A percentile compares a stretch with the other conserved stretches of the same genome.
Conservation (phyloP, 345 rosid genomes). For the Lenwebbia sp. region DNA sequence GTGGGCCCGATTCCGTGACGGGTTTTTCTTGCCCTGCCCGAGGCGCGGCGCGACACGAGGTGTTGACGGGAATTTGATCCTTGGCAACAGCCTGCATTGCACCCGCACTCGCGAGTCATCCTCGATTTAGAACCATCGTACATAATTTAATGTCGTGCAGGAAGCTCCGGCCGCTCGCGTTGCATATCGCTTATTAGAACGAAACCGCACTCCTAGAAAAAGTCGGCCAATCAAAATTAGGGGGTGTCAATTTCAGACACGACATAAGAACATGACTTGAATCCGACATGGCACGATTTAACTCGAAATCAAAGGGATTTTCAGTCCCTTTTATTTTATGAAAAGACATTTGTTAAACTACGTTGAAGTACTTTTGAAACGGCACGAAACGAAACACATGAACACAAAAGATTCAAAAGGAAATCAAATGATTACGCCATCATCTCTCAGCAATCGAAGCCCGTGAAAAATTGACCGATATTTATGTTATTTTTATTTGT, state of each 20-base stretch:
- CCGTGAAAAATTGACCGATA: background rate
- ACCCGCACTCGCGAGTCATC: background rate
- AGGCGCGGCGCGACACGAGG: background rate
- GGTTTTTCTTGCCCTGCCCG: background rate
- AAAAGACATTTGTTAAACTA: accelerated
- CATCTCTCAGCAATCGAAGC: background rate
- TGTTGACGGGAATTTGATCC: background rate
- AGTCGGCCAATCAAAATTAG: background rate
- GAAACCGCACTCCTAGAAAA: background rate
- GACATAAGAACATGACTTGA: background rate
- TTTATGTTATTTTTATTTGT: background rate
- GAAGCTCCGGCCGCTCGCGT: accelerated
- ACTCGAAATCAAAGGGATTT: background rate
- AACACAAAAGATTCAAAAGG: too few species aligned
- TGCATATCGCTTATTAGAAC: background rate
- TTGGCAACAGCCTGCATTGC: too few species aligned
- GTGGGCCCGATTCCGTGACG: background rate
- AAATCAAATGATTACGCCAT: background rate
- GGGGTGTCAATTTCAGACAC: background rate
- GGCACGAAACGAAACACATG: too few species aligned
- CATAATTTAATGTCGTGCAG: accelerated
- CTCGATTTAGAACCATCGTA: background rate
- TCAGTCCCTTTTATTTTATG: background rate
- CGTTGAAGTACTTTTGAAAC: background rate
- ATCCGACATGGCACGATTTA: background rate